These are phyloP conservation scores for Linnemannia elongata DNA, from an alignment of 192 early-diverging fungal species.

Conservation along the genomic window DNA sequence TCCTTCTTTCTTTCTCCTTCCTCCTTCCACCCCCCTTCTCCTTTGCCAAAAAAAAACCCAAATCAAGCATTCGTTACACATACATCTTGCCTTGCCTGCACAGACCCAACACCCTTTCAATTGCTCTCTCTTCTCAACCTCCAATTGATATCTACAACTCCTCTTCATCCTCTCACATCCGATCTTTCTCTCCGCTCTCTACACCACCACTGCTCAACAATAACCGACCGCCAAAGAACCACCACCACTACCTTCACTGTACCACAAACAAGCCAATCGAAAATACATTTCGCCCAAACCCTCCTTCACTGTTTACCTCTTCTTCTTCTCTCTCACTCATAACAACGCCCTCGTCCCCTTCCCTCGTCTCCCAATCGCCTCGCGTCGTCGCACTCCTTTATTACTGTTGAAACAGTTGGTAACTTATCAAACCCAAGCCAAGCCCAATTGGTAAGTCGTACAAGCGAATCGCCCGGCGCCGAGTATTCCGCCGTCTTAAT, in stretches of 20 bases:
- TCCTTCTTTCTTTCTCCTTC: background rate
- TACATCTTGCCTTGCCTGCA: background rate
- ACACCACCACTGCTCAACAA: background rate
- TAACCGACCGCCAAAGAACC: background rate
- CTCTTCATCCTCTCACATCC: background rate
- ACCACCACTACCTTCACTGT: background rate
- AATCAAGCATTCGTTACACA: background rate
- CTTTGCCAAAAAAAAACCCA: background rate
- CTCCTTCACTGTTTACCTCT: too few relatives aligned
- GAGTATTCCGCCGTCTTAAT: background rate
- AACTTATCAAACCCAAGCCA: background rate
- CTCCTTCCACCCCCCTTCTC: background rate
- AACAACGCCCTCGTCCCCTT: background rate
- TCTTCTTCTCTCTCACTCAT: background rate
- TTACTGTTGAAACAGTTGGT: background rate
- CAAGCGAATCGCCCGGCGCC: background rate
- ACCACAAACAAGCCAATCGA: conserved; percentile 1
- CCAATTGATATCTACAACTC: background rate
- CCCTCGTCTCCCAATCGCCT: background rate
- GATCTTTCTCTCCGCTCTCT: background rate
- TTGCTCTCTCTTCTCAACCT: background rate
- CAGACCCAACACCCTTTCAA: conserved; percentile 1
- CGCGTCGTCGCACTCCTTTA: background rate
- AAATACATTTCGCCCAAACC: conserved; percentile 1
- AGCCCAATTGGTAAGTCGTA: conserved; percentile 2